phyloP scores from a whole-genome alignment of 1,284 basidiomycete genomes.

The Puccinia novopanici region DNA sequence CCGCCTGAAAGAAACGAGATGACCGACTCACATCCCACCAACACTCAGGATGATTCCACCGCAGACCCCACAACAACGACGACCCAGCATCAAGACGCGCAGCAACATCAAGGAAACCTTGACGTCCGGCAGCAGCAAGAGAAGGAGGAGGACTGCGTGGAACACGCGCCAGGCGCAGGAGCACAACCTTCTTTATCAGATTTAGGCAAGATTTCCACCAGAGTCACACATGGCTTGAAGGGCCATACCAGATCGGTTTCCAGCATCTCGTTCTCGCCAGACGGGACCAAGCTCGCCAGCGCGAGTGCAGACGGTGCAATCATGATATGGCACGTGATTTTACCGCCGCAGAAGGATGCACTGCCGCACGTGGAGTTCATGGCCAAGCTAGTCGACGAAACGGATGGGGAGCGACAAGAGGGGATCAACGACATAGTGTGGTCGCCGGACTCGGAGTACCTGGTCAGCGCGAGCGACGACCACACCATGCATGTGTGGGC shows the following conservation, averaged over 20 bases:
- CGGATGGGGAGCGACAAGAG: conserved; percentile 49
- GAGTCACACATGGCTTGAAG: conserved; percentile 56
- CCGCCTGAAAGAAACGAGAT: no score
- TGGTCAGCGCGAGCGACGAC: conserved; percentile 89
- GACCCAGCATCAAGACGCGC: no score
- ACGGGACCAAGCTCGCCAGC: conserved; percentile 61
- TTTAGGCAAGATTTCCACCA: no score
- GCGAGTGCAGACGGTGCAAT: conserved; percentile 61
- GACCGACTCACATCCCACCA: no score
- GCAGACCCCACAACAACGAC: no score
- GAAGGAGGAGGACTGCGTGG: background rate
- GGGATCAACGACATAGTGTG: conserved; percentile 87
- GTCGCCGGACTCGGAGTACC: conserved; percentile 74
- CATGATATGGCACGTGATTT: conserved; percentile 53
- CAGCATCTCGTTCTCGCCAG: conserved; percentile 61
- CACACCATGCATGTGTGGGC: conserved; percentile 80
- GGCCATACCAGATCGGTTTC: conserved; percentile 62
- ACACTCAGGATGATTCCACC: no score
- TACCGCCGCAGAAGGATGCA: no score
- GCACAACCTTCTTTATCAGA: no score
- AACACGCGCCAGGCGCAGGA: background rate
- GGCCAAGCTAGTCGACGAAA: conserved; percentile 1
- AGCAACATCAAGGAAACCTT: no score
- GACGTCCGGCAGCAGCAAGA: no score
- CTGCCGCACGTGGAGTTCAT: background rate